Percentiles rank a stretch among this genome's conserved stretches.
Evolutionary conservation across 768 basidiomycete species (phyloP).

Genomic region (Fomitopsis pulvina): DNA sequence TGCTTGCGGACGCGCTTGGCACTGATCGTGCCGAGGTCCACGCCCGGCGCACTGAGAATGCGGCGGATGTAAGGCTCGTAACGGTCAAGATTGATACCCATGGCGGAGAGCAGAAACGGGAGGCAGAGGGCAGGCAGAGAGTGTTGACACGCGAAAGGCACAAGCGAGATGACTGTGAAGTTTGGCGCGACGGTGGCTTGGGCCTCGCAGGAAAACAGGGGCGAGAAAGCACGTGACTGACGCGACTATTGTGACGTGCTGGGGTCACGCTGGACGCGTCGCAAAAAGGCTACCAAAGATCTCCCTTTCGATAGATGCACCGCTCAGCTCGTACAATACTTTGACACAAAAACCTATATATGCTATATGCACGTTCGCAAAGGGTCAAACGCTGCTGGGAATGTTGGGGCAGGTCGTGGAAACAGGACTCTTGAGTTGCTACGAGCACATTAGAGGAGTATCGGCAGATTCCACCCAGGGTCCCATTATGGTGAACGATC

Average conservation of each 20-base stretch:
- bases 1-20: conserved; percentile 86
- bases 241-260: background rate
- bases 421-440: no score
- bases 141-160: background rate
- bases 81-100: background rate
- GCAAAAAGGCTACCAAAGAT: background rate
- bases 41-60: conserved; percentile 69
- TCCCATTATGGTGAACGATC: no score
- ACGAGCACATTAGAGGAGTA: no score
- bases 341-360: no score
- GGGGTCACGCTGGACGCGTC: background rate
- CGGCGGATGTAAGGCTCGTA: conserved; percentile 57
- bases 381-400: no score
- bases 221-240: background rate
- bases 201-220: background rate
- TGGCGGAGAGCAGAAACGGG: background rate
- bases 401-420: no score
- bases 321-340: no score
- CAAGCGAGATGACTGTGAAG: background rate
- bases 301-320: background rate
- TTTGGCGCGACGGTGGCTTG: background rate
- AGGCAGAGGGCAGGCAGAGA: background rate
- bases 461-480: no score
- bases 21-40: conserved; percentile 72
- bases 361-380: no score